Base-by-base conservation (phyloP, 306 rosid genomes). In the Trifolium pratense region DNA sequence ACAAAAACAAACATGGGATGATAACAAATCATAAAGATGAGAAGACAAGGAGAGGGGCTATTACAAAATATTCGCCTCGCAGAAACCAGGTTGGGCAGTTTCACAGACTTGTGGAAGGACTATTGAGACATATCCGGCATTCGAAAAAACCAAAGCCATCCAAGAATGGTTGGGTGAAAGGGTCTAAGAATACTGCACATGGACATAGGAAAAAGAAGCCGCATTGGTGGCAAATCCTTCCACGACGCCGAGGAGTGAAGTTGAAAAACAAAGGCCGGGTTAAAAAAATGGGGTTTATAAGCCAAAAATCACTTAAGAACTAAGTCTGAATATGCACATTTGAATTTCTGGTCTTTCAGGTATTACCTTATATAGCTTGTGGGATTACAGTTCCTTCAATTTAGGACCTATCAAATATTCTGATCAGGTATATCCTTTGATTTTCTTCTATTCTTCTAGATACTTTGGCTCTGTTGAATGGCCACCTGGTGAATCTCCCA, bases 21-120 rank as follows among this genome's bases (percentile, higher is more conserved):
- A 31, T 16, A 64, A 42, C 68, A 51, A 73, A 76, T 39, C 3
- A 49, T 31, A 55, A 40, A 2, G 23, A 32, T 65, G 83, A 45
- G 39, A 79, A 74, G 71, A 45, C 56, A n/a, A 74, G 39, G 36
- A 72, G 78, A 64, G 69, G 86, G 26, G 11, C 59, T 39, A 69
- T 83, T 5, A 59, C 73, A 48, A 80, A 51, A 48, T 65, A 18
- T 61, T 17, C 62, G 73, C 25, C 79, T n/a, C 39, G 0, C 1
- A 36, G 62, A 73, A 63, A 85, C n/a, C 83, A 78, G 77, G 85
- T 64, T 14, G 83, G 90, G n/a, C 80, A 84, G 20, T 86, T 92
- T 76, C 83, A 85, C 15, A 87, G 90, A 20, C 77, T 90, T 36
- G 85, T 78, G 52, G 81, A 81, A 78, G 96, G 89, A 85, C 34